Evolutionary conservation across 129 eudicot species (phyloP).

Genomic region (Helianthus annuus): HanXRQr2.0-SUNRISE NC_035444.2:105917-106416

Average conservation of each 20-base stretch:
- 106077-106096: conserved; percentile 21
- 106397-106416: too few relatives aligned
- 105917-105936: conserved; percentile 99
- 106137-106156: conserved; percentile 1
- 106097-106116: background rate
- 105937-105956: conserved; percentile 96
- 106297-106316: too few relatives aligned
- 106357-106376: too few relatives aligned
- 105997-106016: conserved; percentile 74
- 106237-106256: too few relatives aligned
- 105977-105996: conserved; percentile 85
- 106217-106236: too few relatives aligned
- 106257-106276: too few relatives aligned
- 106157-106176: conserved; percentile 5
- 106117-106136: background rate
- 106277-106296: too few relatives aligned
- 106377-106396: too few relatives aligned
- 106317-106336: too few relatives aligned
- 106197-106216: background rate
- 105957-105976: conserved; percentile 95
- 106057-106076: conserved; percentile 76
- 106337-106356: too few relatives aligned
- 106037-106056: conserved; percentile 54
- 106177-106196: background rate
- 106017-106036: conserved; percentile 62